Conservation (phyloP, 441 rosid species). For the Pelargonium australe region DNA sequence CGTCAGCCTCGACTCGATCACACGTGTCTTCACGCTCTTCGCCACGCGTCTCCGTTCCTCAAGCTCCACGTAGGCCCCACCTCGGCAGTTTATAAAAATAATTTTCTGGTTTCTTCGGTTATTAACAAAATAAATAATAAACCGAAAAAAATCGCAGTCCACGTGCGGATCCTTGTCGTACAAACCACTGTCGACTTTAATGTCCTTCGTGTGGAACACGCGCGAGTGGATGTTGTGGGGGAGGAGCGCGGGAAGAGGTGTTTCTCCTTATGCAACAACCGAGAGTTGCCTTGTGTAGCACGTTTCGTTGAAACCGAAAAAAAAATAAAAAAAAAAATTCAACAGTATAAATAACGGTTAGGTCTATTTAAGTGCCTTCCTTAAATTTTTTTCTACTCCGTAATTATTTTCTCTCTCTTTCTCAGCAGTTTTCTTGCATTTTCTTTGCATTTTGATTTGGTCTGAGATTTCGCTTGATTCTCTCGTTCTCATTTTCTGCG, state of each 20-base stretch:
- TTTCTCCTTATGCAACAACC: slow-evolving; percentile 18
- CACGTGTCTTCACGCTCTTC: not conserved
- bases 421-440: slow-evolving; percentile 1
- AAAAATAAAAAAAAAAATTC: slow-evolving; percentile 8
- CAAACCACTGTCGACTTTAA: not conserved
- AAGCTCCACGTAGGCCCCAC: not conserved
- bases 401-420: not conserved
- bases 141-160: not conserved
- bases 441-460: slow-evolving; percentile 1
- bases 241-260: not conserved
- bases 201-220: slow-evolving; percentile 6
- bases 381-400: not conserved
- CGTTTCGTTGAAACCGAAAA: slow-evolving; percentile 24
- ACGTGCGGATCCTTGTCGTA: not conserved
- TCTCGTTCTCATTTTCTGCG: slow-evolving; percentile 11
- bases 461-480: slow-evolving; percentile 2
- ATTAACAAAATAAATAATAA: not conserved
- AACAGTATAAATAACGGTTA: slow-evolving; percentile 25
- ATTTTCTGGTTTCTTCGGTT: too few species aligned
- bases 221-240: not conserved
- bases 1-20: slow-evolving; percentile 35
- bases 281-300: slow-evolving; percentile 21
- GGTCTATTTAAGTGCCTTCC: not conserved
- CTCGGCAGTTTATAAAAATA: too few species aligned
- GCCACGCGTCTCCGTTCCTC: not conserved